Conservation (phyloP, 2,329 filamentous ascomycete species). For the Cercospora zeae-maydis region DNA sequence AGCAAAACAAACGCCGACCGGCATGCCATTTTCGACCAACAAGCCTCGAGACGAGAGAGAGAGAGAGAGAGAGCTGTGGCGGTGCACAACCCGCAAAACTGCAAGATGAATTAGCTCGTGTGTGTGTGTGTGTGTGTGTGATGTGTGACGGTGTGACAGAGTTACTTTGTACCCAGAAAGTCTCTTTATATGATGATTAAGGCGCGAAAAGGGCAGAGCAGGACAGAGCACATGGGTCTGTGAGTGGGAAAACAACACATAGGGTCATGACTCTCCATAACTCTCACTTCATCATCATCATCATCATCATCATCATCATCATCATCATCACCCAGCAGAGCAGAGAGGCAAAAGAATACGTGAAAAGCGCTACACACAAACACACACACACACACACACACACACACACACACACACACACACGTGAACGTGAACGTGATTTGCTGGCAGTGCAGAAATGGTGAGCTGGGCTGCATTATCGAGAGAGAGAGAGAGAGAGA, state of each 20-base stretch:
- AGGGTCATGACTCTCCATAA: not conserved
- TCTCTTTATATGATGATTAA: not conserved
- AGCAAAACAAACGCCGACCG: not conserved
- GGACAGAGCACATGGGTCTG: not conserved
- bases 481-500: not conserved
- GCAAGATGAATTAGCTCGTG: no score
- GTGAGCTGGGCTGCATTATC: not conserved
- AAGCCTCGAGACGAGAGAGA: not conserved
- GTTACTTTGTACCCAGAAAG: no score
- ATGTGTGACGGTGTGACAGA: no score
- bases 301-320: not conserved
- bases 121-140: no score
- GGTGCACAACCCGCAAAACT: not conserved
- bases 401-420: no score
- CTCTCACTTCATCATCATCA: not conserved
- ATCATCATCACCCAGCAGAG: no score
- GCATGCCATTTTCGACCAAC: not conserved
- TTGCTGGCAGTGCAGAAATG: not conserved
- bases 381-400: no score
- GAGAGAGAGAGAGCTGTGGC: not conserved
- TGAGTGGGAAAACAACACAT: not conserved
- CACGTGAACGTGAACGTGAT: not conserved
- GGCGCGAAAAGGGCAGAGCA: not conserved
- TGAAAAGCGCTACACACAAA: not conserved
- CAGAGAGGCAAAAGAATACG: not conserved